Conservation (phyloP, 176 grass and related monocot species). For the Lolium rigidum region DNA sequence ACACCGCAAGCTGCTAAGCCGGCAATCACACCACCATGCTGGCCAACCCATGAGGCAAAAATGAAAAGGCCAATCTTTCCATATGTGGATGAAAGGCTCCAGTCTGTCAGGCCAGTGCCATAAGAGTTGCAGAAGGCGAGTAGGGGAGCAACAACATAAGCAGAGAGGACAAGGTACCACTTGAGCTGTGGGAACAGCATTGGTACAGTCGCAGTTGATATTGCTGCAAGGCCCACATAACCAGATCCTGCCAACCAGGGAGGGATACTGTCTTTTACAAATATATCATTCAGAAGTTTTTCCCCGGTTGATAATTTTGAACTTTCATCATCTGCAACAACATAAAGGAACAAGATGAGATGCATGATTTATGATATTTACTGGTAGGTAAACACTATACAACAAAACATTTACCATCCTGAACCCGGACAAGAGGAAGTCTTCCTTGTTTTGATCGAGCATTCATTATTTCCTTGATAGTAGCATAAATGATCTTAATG, state of each 20-base stretch:
- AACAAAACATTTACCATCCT: slow-evolving; percentile 42
- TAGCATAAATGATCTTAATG: slow-evolving; percentile 80
- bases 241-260: slow-evolving; percentile 73
- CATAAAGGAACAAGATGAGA: slow-evolving; percentile 36
- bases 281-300: slow-evolving; percentile 58
- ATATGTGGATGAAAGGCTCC: slow-evolving; percentile 79
- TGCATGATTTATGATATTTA: slow-evolving; percentile 22
- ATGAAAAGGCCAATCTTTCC: slow-evolving; percentile 86
- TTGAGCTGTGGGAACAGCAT: slow-evolving; percentile 83
- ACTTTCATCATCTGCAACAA: slow-evolving; percentile 52
- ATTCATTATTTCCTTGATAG: slow-evolving; percentile 76
- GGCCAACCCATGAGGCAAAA: slow-evolving; percentile 73
- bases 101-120: slow-evolving; percentile 81
- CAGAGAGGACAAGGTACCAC: slow-evolving; percentile 77
- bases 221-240: slow-evolving; percentile 68
- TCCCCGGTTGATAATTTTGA: slow-evolving; percentile 62
- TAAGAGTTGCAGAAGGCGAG: slow-evolving; percentile 96
- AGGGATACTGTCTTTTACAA: slow-evolving; percentile 75
- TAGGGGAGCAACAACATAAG: slow-evolving; percentile 72
- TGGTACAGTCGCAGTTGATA: slow-evolving; percentile 77
- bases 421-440: slow-evolving; percentile 53
- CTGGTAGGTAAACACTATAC: background rate
- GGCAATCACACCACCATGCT: slow-evolving; percentile 74
- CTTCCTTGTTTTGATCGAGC: slow-evolving; percentile 51
- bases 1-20: slow-evolving; percentile 84